Percentiles rank a stretch among this genome's conserved stretches.
phyloP scores from a whole-genome alignment of 2,329 filamentous ascomycete species.

The Sporothrix inflata region DNA sequence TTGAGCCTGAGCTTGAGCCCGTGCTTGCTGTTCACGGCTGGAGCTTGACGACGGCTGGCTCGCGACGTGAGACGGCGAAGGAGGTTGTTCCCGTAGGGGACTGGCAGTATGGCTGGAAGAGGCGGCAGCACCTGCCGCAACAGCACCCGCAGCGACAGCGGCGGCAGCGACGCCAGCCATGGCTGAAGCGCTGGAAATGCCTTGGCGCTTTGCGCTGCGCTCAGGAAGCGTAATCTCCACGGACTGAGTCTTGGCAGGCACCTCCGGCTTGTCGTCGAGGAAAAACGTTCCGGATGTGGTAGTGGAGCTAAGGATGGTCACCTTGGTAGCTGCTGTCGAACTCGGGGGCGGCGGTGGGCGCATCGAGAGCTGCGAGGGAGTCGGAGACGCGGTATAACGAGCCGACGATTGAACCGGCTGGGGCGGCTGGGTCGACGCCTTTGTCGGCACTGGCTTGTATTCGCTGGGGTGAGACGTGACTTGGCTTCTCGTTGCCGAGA shows the following conservation, averaged over 20 bases:
- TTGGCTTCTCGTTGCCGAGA: slow-evolving; percentile 18
- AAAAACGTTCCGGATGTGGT: slow-evolving; percentile 41
- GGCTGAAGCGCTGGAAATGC: not conserved
- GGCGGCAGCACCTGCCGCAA: slow-evolving; percentile 35
- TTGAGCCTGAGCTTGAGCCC: slow-evolving; percentile 34
- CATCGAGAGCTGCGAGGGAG: not conserved
- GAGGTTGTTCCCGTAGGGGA: slow-evolving; percentile 18
- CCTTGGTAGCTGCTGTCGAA: slow-evolving; percentile 39
- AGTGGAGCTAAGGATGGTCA: slow-evolving; percentile 42
- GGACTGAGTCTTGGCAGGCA: slow-evolving; percentile 39
- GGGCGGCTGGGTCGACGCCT: not conserved
- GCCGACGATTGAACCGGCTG: not conserved
- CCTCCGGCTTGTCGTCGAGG: slow-evolving; percentile 43
- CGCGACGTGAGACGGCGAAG: slow-evolving; percentile 10
- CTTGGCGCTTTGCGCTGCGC: slow-evolving; percentile 33
- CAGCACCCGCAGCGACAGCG: slow-evolving; percentile 22
- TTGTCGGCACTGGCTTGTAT: not conserved
- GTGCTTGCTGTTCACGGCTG: slow-evolving; percentile 14
- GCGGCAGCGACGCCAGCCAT: slow-evolving; percentile 39
- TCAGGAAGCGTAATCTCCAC: slow-evolving; percentile 29
- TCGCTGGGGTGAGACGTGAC: not conserved
- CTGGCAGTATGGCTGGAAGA: slow-evolving; percentile 29
- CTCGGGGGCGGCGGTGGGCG: slow-evolving; percentile 32
- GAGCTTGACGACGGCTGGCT: slow-evolving; percentile 16
- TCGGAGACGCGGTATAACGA: slow-evolving; percentile 17